Percentiles rank a stretch among this genome's conserved stretches.
Evolutionary conservation across 176 grass and related monocot species (phyloP).

Genomic region (Musa acuminata): DNA sequence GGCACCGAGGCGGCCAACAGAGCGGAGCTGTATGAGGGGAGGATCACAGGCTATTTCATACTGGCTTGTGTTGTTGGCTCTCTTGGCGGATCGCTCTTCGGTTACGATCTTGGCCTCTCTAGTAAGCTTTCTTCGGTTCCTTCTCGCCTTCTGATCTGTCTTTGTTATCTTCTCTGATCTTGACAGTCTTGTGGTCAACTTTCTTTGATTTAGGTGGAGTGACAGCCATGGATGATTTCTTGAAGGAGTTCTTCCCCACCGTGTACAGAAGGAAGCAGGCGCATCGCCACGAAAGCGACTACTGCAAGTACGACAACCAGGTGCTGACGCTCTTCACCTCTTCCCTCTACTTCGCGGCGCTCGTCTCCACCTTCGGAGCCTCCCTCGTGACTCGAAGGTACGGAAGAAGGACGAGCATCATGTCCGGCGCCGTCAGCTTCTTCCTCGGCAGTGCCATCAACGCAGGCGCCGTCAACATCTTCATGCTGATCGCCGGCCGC

Average conservation of each 20-base stretch:
- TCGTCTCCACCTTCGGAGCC: conserved; percentile 84
- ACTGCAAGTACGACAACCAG: conserved; percentile 99
- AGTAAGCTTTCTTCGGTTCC: conserved; percentile 37
- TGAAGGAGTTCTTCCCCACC: conserved; percentile 70
- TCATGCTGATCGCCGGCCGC: conserved; percentile 81
- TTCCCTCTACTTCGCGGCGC: conserved; percentile 84
- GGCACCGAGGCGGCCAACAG: conserved; percentile 33
- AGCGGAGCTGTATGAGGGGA: conserved; percentile 70
- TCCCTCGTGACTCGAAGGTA: conserved; percentile 55
- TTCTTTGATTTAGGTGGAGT: conserved; percentile 45
- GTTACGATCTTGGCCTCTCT: conserved; percentile 93
- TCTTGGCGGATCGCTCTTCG: conserved; percentile 95
- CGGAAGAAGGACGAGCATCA: conserved; percentile 70
- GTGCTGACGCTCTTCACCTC: conserved; percentile 89
- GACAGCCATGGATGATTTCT: conserved; percentile 87
- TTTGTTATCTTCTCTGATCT: neutral
- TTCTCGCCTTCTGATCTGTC: neutral
- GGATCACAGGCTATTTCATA: conserved; percentile 77
- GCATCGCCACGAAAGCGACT: conserved; percentile 74
- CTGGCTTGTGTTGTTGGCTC: conserved; percentile 87
- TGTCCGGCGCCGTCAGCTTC: conserved; percentile 76
- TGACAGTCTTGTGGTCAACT: neutral
- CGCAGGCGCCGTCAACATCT: conserved; percentile 49
- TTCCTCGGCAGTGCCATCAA: conserved; percentile 79
- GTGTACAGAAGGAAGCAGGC: conserved; percentile 61